These are phyloP conservation scores for Pleurotus platypus DNA, from an alignment of 768 basidiomycete genomes.

Conservation along the genomic window DNA sequence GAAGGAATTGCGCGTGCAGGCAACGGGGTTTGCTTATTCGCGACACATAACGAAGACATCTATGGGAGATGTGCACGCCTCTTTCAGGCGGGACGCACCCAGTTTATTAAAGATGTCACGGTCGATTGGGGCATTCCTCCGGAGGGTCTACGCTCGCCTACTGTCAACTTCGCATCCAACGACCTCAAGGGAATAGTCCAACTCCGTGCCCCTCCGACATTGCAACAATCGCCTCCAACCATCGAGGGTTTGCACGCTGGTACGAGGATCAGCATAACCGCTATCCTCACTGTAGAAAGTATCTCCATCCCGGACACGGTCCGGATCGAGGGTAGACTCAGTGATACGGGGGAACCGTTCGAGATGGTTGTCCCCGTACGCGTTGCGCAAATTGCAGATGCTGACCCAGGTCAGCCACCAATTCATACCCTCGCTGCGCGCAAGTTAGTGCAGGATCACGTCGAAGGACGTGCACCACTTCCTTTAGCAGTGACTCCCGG, in stretches of 20 bases:
- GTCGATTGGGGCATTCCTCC: constrained; percentile 47
- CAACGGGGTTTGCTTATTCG: constrained; percentile 46
- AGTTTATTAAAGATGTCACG: constrained; percentile 38
- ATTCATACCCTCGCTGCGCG: constrained; percentile 56
- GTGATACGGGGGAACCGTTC: constrained; percentile 26
- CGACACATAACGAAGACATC: constrained; percentile 42
- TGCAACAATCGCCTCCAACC: constrained; percentile 32
- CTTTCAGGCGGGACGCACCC: constrained; percentile 46
- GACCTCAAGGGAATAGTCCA: constrained; percentile 14
- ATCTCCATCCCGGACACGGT: constrained; percentile 27
- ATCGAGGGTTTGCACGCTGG: constrained; percentile 32
- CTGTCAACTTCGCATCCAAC: constrained; percentile 15
- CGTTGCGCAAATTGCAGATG: constrained; percentile 21
- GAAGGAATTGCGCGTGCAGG: constrained; percentile 53
- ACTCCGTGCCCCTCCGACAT: constrained; percentile 20
- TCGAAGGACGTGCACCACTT: constrained; percentile 29
- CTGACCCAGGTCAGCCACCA: constrained; percentile 27
- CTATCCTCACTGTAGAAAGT: constrained; percentile 26
- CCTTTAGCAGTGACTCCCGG: constrained; percentile 23
- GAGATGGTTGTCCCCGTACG: constrained; percentile 29
- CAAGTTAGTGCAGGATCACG: constrained; percentile 49
- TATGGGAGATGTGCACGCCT: constrained; percentile 44
- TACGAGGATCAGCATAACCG: constrained; percentile 29
- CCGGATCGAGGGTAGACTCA: constrained; percentile 29
- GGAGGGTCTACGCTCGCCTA: constrained; percentile 13